These are phyloP conservation scores for Hyaloperonospora brassicae DNA, from an alignment of 352 stramenopile genomes.

Conservation along the genomic window DNA sequence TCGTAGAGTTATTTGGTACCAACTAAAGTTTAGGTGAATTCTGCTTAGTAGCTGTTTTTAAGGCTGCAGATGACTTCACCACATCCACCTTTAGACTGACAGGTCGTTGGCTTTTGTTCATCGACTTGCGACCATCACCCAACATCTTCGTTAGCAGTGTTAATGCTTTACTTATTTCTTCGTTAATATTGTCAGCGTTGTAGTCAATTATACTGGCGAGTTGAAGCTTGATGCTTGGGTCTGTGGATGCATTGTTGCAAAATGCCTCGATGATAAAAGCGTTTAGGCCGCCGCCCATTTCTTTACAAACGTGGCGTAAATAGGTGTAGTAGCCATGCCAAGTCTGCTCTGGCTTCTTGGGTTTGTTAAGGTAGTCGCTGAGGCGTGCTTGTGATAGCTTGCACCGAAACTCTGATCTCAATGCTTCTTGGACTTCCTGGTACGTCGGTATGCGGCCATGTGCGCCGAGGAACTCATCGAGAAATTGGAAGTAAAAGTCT, in stretches of 20 bases:
- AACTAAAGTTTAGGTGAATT: not conserved
- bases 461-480: no score
- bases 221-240: not conserved
- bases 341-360: not conserved
- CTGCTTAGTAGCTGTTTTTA: not conserved
- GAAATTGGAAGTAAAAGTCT: no score
- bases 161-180: not conserved
- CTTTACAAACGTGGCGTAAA: no score
- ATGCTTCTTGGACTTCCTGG: not conserved
- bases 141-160: not conserved
- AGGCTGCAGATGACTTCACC: not conserved
- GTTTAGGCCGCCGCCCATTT: no score
- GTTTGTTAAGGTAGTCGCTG: not conserved
- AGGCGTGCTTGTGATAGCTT: not conserved
- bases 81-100: no score
- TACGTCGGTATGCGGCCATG: no score
- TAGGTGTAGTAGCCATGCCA: not conserved
- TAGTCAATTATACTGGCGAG: not conserved
- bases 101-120: no score
- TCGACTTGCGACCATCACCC: no score
- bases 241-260: not conserved
- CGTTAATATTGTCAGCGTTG: no score
- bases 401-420: not conserved
- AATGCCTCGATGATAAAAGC: not conserved
- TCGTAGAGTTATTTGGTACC: not conserved